These are phyloP conservation scores for Auricularia sp. DNA, from an alignment of 768 basidiomycete genomes.

Conservation along the genomic window DNA sequence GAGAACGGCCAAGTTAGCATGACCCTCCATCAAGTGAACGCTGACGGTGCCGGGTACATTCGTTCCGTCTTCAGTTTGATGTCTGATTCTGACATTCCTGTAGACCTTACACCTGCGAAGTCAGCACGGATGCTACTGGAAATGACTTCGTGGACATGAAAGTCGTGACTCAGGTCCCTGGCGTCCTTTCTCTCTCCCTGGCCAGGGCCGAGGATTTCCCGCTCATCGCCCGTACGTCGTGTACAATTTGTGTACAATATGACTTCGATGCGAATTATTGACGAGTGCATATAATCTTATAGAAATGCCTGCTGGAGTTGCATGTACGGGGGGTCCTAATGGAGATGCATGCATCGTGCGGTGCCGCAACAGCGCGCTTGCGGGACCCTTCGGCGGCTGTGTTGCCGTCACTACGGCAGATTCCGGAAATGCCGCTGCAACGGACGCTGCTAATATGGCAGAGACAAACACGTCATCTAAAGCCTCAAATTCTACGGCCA, in stretches of 20 bases:
- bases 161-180: conserved; percentile 17
- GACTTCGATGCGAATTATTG: too few relatives aligned
- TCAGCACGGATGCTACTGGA: conserved; percentile 18
- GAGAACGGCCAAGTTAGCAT: conserved; percentile 16
- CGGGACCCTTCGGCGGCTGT: conserved; percentile 24
- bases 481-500: background rate
- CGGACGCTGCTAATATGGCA: too few relatives aligned
- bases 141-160: conserved; percentile 13
- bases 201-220: conserved; percentile 10
- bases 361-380: conserved; percentile 13
- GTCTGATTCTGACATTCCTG: background rate
- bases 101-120: conserved; percentile 16
- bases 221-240: conserved; percentile 8
- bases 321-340: conserved; percentile 12
- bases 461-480: too few relatives aligned
- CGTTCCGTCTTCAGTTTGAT: too few relatives aligned
- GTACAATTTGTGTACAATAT: too few relatives aligned
- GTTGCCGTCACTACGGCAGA: conserved; percentile 12
- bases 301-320: conserved; percentile 6
- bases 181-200: conserved; percentile 3
- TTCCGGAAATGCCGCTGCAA: background rate
- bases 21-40: conserved; percentile 22
- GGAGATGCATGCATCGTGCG: conserved; percentile 13
- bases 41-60: conserved; percentile 19
- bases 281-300: background rate